Percentiles rank a stretch among this genome's conserved stretches.
Conservation (phyloP, 2,329 filamentous ascomycete species). For the Cryphonectria naterciae region DNA sequence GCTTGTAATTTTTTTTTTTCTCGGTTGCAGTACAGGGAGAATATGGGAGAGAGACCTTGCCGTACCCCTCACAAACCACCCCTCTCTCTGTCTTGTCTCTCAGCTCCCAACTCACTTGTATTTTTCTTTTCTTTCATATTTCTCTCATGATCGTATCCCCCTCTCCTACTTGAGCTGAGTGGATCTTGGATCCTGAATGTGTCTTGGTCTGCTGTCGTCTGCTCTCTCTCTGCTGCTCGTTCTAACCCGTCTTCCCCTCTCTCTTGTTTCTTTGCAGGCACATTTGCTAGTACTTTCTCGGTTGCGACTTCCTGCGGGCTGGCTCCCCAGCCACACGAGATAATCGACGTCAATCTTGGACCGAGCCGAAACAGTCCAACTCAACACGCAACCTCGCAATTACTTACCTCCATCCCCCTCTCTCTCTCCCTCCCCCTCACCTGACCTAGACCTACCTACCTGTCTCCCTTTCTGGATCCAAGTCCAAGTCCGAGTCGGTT, state of each 20-base stretch:
- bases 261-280: constrained; percentile 1
- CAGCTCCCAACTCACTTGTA: no score
- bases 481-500: not conserved
- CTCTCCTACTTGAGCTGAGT: not conserved
- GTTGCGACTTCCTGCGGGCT: constrained; percentile 7
- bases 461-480: not conserved
- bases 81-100: no score
- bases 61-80: no score
- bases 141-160: no score
- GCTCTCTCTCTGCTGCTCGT: not conserved
- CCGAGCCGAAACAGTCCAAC: not conserved
- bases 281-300: not conserved
- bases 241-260: constrained; percentile 5
- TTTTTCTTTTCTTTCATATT: not conserved
- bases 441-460: not conserved
- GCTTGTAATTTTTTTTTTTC: no score
- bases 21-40: not conserved
- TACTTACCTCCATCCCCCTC: no score
- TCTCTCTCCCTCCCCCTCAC: not conserved
- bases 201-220: not conserved
- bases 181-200: not conserved
- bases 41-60: not conserved
- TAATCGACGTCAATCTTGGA: constrained; percentile 10
- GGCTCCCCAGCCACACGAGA: constrained; percentile 14
- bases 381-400: no score